phyloP scores from a whole-genome alignment of 2,329 filamentous ascomycete genomes.

The Claviceps sp. region DNA sequence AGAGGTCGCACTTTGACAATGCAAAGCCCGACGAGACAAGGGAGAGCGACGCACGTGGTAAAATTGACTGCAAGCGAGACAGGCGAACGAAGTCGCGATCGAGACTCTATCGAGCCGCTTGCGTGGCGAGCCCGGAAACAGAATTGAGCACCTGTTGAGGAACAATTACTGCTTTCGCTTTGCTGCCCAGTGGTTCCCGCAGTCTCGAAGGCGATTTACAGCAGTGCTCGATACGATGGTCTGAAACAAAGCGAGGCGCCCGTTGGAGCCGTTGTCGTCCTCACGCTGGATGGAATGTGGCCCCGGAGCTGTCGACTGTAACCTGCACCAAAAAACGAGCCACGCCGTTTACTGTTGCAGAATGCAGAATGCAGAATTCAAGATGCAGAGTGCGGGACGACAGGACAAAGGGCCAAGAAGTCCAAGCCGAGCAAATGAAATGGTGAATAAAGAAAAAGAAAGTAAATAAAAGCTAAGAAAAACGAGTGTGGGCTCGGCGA shows the following conservation, averaged over 20 bases:
- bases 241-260: background rate
- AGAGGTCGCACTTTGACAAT: background rate
- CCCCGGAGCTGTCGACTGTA: background rate
- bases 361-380: background rate
- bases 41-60: background rate
- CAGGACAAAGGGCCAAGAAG: background rate
- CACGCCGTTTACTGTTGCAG: background rate
- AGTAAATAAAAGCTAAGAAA: background rate
- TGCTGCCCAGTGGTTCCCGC: background rate
- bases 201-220: background rate
- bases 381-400: background rate
- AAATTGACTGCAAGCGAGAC: background rate
- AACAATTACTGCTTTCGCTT: background rate
- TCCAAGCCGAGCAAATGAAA: background rate
- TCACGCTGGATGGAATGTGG: constrained; percentile 3
- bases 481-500: background rate
- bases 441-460: background rate
- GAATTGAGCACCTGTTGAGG: background rate
- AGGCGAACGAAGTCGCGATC: background rate
- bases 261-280: background rate
- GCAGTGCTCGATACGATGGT: background rate
- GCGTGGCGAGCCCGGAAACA: background rate
- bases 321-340: background rate
- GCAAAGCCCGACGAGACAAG: background rate
- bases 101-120: background rate